These are phyloP conservation scores for Phytophthora macrochlamydospora DNA, from an alignment of 352 stramenopile species.

Conservation along the genomic window DNA sequence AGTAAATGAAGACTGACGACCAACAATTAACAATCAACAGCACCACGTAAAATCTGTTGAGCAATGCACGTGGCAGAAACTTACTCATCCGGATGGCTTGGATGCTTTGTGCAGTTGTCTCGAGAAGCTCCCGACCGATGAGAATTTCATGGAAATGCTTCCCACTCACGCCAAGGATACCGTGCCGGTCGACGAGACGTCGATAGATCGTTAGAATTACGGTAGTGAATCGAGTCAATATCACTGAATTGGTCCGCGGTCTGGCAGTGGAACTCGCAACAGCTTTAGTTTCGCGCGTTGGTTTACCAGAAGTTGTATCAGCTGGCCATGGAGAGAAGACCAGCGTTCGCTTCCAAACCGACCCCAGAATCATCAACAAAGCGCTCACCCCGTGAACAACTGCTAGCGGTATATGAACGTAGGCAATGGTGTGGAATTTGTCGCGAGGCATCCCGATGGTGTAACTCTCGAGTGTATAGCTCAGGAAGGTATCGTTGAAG, in stretches of 20 bases:
- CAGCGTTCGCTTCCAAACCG: conserved; percentile 10
- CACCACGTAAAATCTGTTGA: conserved; percentile 39
- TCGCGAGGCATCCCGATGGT: conserved; percentile 18
- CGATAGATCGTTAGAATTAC: conserved; percentile 8
- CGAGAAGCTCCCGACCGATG: conserved; percentile 19
- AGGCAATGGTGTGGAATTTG: conserved; percentile 18
- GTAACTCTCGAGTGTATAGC: conserved; percentile 17
- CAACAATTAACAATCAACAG: conserved; percentile 36
- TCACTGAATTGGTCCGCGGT: not conserved
- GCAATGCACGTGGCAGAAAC: conserved; percentile 21
- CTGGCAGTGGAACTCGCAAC: not conserved
- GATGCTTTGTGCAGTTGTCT: conserved; percentile 19
- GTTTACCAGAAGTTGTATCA: not conserved
- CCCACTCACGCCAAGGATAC: conserved; percentile 16
- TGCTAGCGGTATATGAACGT: conserved; percentile 25
- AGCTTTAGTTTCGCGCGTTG: not conserved
- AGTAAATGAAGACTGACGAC: conserved; percentile 26
- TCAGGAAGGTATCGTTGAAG: conserved; percentile 16
- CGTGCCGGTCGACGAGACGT: conserved; percentile 1
- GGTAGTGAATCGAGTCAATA: not conserved
- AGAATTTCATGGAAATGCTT: conserved; percentile 23
- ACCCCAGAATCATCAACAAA: conserved; percentile 15
- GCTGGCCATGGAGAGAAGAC: conserved; percentile 1
- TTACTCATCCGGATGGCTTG: conserved; percentile 37
- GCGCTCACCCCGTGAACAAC: conserved; percentile 16